Base-by-base conservation (phyloP, 2,329 filamentous ascomycete species). In the Diaporthe ilicicola region DNA sequence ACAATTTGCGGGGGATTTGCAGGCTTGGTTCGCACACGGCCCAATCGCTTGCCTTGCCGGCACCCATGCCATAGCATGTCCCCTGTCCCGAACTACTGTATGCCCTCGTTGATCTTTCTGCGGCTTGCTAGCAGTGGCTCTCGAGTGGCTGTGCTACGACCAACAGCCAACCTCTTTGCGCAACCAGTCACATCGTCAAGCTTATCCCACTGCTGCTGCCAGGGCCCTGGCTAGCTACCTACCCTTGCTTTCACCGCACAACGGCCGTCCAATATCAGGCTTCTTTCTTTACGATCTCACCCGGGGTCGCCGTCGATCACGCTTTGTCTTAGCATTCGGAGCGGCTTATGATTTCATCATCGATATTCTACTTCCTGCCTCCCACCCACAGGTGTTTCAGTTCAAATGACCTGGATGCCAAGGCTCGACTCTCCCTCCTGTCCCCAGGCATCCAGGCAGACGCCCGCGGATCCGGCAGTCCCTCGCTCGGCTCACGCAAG, bases 81-180 rank as follows among this genome's bases (percentile, higher is more conserved):
- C 46, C 42, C 46, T 46, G 44, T 69, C 46, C 55, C 22, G 55
- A 54, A 39, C 55, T 24, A 55, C 55, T 44, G 50, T 70, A 34
- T 53, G 9, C 53, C 24, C 53, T 42, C 29, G 27, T 65, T 39
- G 27, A 50, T 55, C 51, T 34, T 34, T 7, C 32, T 44, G n/a
- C 17, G 50, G 53, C 50, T 29, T n/a, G 44, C n/a, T n/a, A n/a
- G n/a, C n/a, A n/a, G n/a, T n/a, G n/a, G n/a, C n/a, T 34, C 42
- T 46, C 42, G 27, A 59, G 64, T 71, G 69, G 69, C 69, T 71
- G 69, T 71, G 69, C 59, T 53, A 68, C 37, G 53, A 71, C 69
- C 62, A 48, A 62, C 46, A 37, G 32, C 44, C 42, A 68, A 39
- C 24, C 37, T 13, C 65, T 12, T 15, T 64, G 59, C 59, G 59